Percentiles rank a stretch among this genome's conserved stretches.
phyloP scores from a whole-genome alignment of 805 yeast species.

The Cyberlindnera mycetangii region DNA sequence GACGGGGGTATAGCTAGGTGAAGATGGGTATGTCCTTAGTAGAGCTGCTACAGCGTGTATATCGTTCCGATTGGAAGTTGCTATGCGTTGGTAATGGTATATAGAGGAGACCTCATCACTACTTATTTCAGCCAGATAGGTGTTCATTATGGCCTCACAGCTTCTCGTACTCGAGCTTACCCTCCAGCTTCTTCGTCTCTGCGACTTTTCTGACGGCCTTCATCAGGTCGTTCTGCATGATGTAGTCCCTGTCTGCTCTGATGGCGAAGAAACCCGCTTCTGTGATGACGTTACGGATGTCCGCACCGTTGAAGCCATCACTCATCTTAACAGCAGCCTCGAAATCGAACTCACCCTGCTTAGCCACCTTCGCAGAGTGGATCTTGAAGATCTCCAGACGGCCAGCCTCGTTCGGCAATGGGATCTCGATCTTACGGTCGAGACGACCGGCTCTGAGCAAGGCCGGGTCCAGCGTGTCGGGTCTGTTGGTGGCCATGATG shows the following conservation, averaged over 20 bases:
- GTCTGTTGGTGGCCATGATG: conserved; percentile 99
- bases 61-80: too few relatives aligned
- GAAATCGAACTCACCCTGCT: conserved; percentile 94
- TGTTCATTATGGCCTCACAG: too few relatives aligned
- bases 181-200: conserved; percentile 95
- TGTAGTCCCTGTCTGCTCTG: conserved; percentile 95
- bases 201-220: conserved; percentile 98
- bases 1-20: too few relatives aligned
- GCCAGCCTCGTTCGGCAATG: conserved; percentile 94
- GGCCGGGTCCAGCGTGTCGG: conserved; percentile 97
- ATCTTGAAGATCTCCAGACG: conserved; percentile 91
- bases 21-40: too few relatives aligned
- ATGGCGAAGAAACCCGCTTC: conserved; percentile 99
- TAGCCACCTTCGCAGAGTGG: conserved; percentile 79
- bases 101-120: too few relatives aligned
- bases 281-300: conserved; percentile 93
- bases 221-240: conserved; percentile 90
- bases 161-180: conserved; percentile 92
- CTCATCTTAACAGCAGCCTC: conserved; percentile 98
- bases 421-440: conserved; percentile 94
- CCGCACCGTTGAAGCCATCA: conserved; percentile 99
- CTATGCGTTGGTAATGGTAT: too few relatives aligned
- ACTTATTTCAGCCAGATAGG: too few relatives aligned
- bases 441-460: conserved; percentile 95
- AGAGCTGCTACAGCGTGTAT: too few relatives aligned